Conservation (phyloP, 2,329 filamentous ascomycete genomes). For the Elsinoe ampelina region DNA sequence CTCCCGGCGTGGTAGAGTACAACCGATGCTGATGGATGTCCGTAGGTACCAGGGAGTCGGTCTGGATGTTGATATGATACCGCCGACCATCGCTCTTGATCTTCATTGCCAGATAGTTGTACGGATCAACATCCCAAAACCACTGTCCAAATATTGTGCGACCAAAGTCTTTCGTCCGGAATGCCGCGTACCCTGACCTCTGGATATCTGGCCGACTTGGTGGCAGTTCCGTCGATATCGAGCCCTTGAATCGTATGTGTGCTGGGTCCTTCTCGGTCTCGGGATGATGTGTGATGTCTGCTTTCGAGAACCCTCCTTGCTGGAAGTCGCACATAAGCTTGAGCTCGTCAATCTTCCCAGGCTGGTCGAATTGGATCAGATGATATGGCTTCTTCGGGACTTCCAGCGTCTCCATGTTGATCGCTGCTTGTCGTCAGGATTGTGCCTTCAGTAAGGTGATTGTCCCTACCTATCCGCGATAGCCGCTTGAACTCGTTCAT, state of each 20-base stretch:
- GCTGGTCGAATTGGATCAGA: slow-evolving; percentile 53
- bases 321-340: slow-evolving; percentile 70
- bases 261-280: slow-evolving; percentile 41
- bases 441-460: slow-evolving; percentile 18
- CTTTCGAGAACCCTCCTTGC: slow-evolving; percentile 76
- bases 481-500: slow-evolving; percentile 50
- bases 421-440: slow-evolving; percentile 38
- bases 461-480: slow-evolving; percentile 42
- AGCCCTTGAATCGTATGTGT: slow-evolving; percentile 77
- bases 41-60: slow-evolving; percentile 85
- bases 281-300: slow-evolving; percentile 56
- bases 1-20: slow-evolving; percentile 65
- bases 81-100: slow-evolving; percentile 84
- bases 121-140: slow-evolving; percentile 84
- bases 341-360: slow-evolving; percentile 36
- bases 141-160: slow-evolving; percentile 76
- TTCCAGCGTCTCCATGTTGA: slow-evolving; percentile 61
- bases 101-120: slow-evolving; percentile 75
- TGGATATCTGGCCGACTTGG: slow-evolving; percentile 62
- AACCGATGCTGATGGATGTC: slow-evolving; percentile 92
- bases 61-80: slow-evolving; percentile 94
- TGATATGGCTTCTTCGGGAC: slow-evolving; percentile 54
- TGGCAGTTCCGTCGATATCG: slow-evolving; percentile 78
- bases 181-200: slow-evolving; percentile 80
- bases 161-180: slow-evolving; percentile 68